Base-by-base conservation (phyloP, 495 filamentous ascomycete genomes). In the Amphirosellinia nigrospora region DNA sequence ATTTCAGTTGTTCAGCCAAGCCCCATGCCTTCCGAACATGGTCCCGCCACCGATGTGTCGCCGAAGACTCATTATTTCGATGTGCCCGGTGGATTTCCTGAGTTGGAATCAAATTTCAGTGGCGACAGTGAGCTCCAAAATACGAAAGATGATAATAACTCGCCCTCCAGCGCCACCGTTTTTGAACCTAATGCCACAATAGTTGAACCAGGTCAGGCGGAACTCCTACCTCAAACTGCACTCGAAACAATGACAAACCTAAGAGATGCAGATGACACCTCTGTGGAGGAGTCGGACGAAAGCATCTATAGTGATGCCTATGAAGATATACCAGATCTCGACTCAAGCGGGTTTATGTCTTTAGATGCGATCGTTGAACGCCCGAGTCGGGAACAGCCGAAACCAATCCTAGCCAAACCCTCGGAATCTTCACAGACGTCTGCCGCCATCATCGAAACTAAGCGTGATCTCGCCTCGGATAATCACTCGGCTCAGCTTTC, bases 261-360 rank as follows among this genome's bases (percentile, higher is more conserved):
- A 48, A 61, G 48, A 19, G 23, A 26, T 36, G 38, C n/a, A 8
- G 67, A 71, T 9, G 59, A 69, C 32, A 16, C 48, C 2, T 50
- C 70, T 66, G 70, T 65, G 1, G 74, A 76, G 21, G 71, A 74
- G 21, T 74, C 76, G 13, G 68, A 74, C 32, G 41, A 85, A 38
- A 95, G 92, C 78, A 86, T 95, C 58, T 97, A 95, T 78, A 96
- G 92, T 74, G 94, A 97, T 84, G 94, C 94, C 3, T 90, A 90
- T 50, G 94, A 97, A 75, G 91, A 93, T 64, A 80, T 92, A 2
- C 84, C 86, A 0, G 89, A 94, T 34, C 61, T 84, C 19, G 90
- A 92, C 48, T 90, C 89, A 6, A 89, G 90, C 71, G 92, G 91
- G 0, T 97, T 94, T 79, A 86, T 90, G 58, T 96, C 93, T 15